Base-by-base conservation (phyloP, 1,284 basidiomycete genomes). In the Ceratobasidium sp. region DNA sequence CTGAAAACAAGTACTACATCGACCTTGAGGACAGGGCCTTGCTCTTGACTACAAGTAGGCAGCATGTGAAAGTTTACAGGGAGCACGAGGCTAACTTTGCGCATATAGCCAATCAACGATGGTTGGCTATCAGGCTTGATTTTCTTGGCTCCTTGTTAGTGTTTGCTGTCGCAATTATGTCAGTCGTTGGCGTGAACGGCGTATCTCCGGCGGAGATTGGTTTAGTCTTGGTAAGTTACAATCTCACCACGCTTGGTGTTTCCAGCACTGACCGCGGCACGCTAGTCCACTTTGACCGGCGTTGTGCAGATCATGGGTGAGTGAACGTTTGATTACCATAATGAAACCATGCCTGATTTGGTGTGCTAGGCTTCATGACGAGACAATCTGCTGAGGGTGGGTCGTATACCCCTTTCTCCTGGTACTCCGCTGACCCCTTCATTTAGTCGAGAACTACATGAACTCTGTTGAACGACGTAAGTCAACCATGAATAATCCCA, bases 171-270 rank as follows among this genome's bases (percentile, higher is more conserved):
- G 88, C 92, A 3, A 86, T 97, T 76, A 86, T 97, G 69, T 86
- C 92, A 27, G 89, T 96, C 29, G 90, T 87, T 51, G 89, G 89
- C 29, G 86, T 91, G 66, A 90, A 90, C 82, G 86, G 83, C 27
- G 90, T 95, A 61, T 92, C 91, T 0, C 91, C 95, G 0, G 86
- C 92, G 1, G 88, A 94, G 78, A 94, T 91, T 76, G 89, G 90
- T 84, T 83, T 94, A 16, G 81, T 92, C 53, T 86, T 88, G 8
- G 82, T 93, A 19, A 90, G 92, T 0, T 86, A 77, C 59, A 81
- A 75, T 7, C n/a, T 74, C 61, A 19, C 5, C 7, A 34, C 43
- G 11, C 24, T 34, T 73, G 76, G 75, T 22, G 19, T 71, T 58
- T 61, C 19, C 24, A 54, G 29, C 6, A 14, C 62, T 65, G 75